Conservation (phyloP, 352 stramenopile species). For the Saprolegnia diclina region DNA sequence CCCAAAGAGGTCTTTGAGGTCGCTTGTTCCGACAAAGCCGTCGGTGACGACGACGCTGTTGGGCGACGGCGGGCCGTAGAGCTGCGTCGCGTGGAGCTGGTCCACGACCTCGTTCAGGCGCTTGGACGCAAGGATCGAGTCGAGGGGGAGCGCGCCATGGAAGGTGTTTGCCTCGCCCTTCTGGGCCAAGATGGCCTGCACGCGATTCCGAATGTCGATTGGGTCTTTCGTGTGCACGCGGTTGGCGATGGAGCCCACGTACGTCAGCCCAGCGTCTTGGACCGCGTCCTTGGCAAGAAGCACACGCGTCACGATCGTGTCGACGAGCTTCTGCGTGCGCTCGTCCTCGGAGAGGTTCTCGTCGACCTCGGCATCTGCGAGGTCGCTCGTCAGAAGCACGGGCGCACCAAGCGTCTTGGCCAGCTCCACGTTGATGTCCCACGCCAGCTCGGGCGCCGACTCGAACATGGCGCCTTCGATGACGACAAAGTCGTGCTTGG, state of each 20-base stretch:
- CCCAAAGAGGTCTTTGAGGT: constrained; percentile 64
- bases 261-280: constrained; percentile 48
- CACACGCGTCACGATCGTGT: constrained; percentile 55
- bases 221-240: constrained; percentile 43
- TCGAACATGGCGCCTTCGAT: constrained; percentile 63
- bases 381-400: constrained; percentile 59
- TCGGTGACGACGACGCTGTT: constrained; percentile 67
- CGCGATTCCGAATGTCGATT: constrained; percentile 33
- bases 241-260: constrained; percentile 72
- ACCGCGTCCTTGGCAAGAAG: constrained; percentile 55
- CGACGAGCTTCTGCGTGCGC: constrained; percentile 29
- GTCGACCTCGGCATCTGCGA: constrained; percentile 25
- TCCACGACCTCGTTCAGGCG: constrained; percentile 66
- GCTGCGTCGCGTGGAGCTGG: constrained; percentile 54
- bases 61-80: constrained; percentile 52
- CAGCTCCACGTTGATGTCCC: constrained; percentile 75
- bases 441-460: constrained; percentile 57
- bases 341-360: constrained; percentile 29
- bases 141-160: constrained; percentile 57
- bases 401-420: constrained; percentile 60
- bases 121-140: constrained; percentile 70
- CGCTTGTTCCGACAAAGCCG: constrained; percentile 56
- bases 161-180: constrained; percentile 42
- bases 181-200: constrained; percentile 37
- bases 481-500: constrained; percentile 77